These are phyloP conservation scores for Epichloe amarillans DNA, from an alignment of 2,329 filamentous ascomycete species.

Conservation along the genomic window DNA sequence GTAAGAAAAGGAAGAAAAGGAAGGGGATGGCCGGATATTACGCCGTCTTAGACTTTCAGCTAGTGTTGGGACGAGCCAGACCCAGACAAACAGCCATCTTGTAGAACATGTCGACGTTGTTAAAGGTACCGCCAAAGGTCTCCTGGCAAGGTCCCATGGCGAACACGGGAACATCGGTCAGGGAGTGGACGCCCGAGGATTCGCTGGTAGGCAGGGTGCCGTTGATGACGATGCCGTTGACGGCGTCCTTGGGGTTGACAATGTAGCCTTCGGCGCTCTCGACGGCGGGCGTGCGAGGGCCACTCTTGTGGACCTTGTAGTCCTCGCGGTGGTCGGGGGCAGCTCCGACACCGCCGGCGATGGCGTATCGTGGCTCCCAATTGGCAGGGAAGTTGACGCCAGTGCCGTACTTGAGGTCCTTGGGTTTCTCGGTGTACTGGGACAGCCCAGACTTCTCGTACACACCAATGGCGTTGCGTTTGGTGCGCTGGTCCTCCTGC, in stretches of 20 bases:
- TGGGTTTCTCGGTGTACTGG: conserved; percentile 52
- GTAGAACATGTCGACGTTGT: conserved; percentile 62
- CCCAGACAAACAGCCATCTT: conserved; percentile 59
- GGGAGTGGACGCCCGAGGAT: conserved; percentile 58
- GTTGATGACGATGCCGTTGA: conserved; percentile 58
- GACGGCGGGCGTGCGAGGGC: conserved; percentile 47
- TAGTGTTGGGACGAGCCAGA: conserved; percentile 21
- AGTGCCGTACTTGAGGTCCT: conserved; percentile 54
- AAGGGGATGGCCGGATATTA: neutral
- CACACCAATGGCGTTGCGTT: conserved; percentile 60
- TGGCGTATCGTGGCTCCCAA: conserved; percentile 75
- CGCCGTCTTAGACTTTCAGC: conserved; percentile 10
- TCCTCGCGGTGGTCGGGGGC: conserved; percentile 66
- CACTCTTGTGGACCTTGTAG: conserved; percentile 56
- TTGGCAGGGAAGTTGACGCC: conserved; percentile 67
- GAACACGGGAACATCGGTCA: conserved; percentile 69
- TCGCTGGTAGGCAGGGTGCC: conserved; percentile 55
- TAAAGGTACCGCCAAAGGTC: conserved; percentile 57
- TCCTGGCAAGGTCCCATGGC: conserved; percentile 69
- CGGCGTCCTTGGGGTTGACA: conserved; percentile 53
- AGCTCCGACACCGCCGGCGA: conserved; percentile 59
- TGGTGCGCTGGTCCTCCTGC: conserved; percentile 52
- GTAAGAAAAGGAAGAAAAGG: neutral
- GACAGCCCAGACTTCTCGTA: conserved; percentile 63
- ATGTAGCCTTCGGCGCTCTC: conserved; percentile 40